Base-by-base conservation (phyloP, 371 early-diverging fungal genomes). In the Saksenaea vasiformis region DNA sequence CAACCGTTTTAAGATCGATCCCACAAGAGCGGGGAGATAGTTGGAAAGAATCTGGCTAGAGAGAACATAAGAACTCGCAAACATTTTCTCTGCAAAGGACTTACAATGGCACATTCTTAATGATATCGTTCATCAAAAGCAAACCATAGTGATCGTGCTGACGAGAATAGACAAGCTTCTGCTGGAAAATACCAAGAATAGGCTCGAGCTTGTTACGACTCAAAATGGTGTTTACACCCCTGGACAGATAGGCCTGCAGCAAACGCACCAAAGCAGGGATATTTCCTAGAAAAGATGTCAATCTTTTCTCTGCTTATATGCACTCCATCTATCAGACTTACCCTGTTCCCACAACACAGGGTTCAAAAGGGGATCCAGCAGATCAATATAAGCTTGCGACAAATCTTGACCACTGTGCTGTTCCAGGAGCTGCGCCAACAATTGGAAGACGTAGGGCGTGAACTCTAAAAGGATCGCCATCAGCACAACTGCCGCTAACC, bases 361-460 rank as follows among this genome's bases (percentile, higher is more conserved):
- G 54, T 87, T 86, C 53, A 99, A 79, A 27, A 99, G 69, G 39
- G 93, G 91, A 1, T 78, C 83, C 55, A 97, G 74, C 66, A 98
- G 73, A 11, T 74, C 66, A 55, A 86, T 71, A 75, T 95, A 97
- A 1, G 89, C 73, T 1, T 72, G 75, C 0, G 97, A 89, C 31
- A 97, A 78, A 1, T 80, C 87, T 3, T 75, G 72, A 11, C 78
- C 82, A n/a, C 78, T 68, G 70, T 96, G 95, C 62, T 87, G 85
- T 4, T 87, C 86, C 36, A 97, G 74, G 43, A 98, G 77, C 66
- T 93, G 95, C 2, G 96, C 87, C 65, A 97, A 70, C 58, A 99
- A 76, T 78, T 99, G 99, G 85, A 98, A 95, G 5, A 94, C 94
- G 71, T 99, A 99, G 8, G 98, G 98, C 66, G 88, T 90, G 56